Evolutionary conservation across 1,139 yeast genomes (phyloP).

Genomic region (Suhomyces kunorum): DNA sequence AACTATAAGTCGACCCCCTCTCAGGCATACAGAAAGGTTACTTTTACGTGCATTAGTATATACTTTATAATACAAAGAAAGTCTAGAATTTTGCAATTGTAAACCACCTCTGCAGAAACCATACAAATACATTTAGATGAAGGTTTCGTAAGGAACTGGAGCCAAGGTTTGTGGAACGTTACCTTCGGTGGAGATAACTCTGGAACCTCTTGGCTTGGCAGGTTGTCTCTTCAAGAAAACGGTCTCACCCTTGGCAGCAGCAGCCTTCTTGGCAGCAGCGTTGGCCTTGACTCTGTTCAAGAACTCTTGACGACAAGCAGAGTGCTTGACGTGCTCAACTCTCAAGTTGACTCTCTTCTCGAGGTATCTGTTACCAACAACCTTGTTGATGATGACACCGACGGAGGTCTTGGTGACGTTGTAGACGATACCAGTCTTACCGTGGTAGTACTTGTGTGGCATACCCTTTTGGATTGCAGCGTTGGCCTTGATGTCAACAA

Average conservation of each 20-base stretch:
- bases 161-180: conserved; percentile 96
- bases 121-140: conserved; percentile 61
- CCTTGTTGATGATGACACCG: conserved; percentile 97
- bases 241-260: conserved; percentile 90
- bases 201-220: conserved; percentile 93
- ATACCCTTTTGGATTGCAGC: conserved; percentile 99
- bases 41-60: conserved; percentile 18
- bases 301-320: conserved; percentile 99
- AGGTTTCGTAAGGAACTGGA: conserved; percentile 99
- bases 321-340: conserved; percentile 98
- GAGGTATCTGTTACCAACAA: conserved; percentile 98
- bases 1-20: background rate
- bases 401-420: conserved; percentile 98
- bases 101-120: conserved; percentile 12
- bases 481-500: conserved; percentile 98
- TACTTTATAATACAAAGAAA: conserved; percentile 14
- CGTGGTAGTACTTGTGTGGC: conserved; percentile 99
- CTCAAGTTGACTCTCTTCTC: conserved; percentile 99
- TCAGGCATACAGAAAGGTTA: conserved; percentile 2
- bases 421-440: conserved; percentile 99
- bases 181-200: conserved; percentile 73
- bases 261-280: conserved; percentile 92
- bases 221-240: conserved; percentile 98
- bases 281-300: conserved; percentile 96
- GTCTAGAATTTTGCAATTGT: conserved; percentile 7